Evolutionary conservation across 306 rosid species (phyloP).

Genomic region (Canavalia ensiformis): DNA sequence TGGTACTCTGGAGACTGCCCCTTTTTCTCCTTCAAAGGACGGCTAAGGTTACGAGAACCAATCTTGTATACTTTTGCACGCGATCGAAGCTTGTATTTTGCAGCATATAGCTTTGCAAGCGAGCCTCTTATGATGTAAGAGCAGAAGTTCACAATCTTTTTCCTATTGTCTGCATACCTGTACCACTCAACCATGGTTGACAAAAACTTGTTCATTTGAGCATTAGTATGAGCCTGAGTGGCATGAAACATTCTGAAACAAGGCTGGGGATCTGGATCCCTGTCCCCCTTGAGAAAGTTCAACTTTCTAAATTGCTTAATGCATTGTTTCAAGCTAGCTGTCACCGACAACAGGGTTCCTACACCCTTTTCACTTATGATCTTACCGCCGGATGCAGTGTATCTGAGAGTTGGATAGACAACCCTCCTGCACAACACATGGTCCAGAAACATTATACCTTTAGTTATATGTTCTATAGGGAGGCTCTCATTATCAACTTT

Average conservation of each 20-base stretch:
- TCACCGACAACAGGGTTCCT: constrained; percentile 93
- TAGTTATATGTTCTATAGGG: constrained; percentile 95
- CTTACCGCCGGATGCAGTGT: constrained; percentile 96
- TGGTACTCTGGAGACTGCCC: constrained; percentile 95
- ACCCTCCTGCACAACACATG: constrained; percentile 94
- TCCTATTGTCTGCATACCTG: constrained; percentile 92
- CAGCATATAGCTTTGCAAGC: constrained; percentile 98
- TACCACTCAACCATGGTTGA: constrained; percentile 95
- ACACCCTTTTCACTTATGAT: constrained; percentile 97
- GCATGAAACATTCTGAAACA: constrained; percentile 99
- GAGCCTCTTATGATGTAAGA: constrained; percentile 90
- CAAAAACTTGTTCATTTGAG: constrained; percentile 96
- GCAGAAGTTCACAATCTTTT: constrained; percentile 90
- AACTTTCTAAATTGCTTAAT: constrained; percentile 90
- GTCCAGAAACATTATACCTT: constrained; percentile 96
- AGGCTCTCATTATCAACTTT: constrained; percentile 95
- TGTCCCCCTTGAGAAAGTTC: constrained; percentile 88
- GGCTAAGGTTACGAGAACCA: constrained; percentile 86
- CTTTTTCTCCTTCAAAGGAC: constrained; percentile 94
- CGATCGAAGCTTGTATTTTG: constrained; percentile 95
- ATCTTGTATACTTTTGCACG: constrained; percentile 97
- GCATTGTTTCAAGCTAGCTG: constrained; percentile 93
- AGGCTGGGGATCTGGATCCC: constrained; percentile 98
- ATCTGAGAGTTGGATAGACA: constrained; percentile 93
- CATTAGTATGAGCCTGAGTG: constrained; percentile 97